phyloP scores from a whole-genome alignment of 2,329 filamentous ascomycete genomes.

The Xylariaceae sp. region DNA sequence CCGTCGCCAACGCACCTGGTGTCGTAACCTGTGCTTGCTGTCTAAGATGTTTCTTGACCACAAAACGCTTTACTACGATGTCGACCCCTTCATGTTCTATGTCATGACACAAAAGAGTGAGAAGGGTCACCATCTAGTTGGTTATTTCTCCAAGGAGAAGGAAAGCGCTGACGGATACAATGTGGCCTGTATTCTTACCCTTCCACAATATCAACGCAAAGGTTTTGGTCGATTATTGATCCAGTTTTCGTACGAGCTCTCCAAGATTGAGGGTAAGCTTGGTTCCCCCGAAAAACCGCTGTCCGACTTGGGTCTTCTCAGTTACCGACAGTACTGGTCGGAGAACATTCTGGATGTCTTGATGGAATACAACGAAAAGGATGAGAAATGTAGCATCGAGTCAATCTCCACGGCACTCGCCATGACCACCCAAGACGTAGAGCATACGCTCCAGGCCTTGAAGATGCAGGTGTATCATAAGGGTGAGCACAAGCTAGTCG shows the following conservation, averaged over 20 bases:
- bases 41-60: conserved; percentile 95
- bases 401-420: conserved; percentile 73
- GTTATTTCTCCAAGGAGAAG: conserved; percentile 99
- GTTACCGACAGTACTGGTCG: conserved; percentile 97
- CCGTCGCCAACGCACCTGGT: conserved; percentile 89
- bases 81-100: conserved; percentile 98
- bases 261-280: conserved; percentile 89
- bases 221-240: conserved; percentile 92
- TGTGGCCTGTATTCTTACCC: conserved; percentile 92
- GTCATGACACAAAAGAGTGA: conserved; percentile 91
- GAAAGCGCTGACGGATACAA: conserved; percentile 97
- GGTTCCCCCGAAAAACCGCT: conserved; percentile 96
- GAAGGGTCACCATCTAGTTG: conserved; percentile 90
- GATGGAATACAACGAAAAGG: conserved; percentile 64
- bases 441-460: conserved; percentile 88
- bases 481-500: conserved; percentile 92
- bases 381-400: conserved; percentile 78
- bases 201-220: conserved; percentile 94
- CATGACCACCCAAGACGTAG: conserved; percentile 97
- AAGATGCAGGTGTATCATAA: conserved; percentile 96
- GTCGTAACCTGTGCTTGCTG: conserved; percentile 88
- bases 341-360: conserved; percentile 88
- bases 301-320: conserved; percentile 85
- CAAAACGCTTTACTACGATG: conserved; percentile 98
- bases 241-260: conserved; percentile 95